Base-by-base conservation (phyloP, 345 rosid species). In the Noccaea bulbosa region DNA sequence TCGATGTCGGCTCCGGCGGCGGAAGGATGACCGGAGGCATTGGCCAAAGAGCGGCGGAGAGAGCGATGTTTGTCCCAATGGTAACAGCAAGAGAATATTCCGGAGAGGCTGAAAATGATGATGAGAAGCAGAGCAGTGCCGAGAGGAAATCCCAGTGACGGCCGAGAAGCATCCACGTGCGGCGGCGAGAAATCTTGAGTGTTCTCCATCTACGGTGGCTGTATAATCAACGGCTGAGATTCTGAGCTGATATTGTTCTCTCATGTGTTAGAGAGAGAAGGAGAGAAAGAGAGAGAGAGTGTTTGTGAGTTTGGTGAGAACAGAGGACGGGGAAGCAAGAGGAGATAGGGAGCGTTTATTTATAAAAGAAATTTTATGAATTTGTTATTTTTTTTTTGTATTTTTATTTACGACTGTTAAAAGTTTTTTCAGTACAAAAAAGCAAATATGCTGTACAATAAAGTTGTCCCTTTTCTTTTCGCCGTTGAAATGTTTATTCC, bases 31-130 rank as follows among this genome's bases (percentile, higher is more conserved):
- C 30, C 80, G n/a, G 77, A 22, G 45, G 77, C 72, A 10, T 74
- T 70, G 60, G 86, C 59, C 53, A 77, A 72, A 51, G 90, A 80
- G 3, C 85, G 87, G 54, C 97, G 98, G 81, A 91, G 82, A 37
- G 97, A 88, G 15, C 91, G 80, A 80, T 88, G 81, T 82, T 91
- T 93, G 54, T 93, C 98, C 98, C 97, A 88, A 75, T 93, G 98
- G 83, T 93, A 93, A 75, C 98, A 93, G 69, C 98, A 93, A 62
- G 98, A 93, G 88, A 93, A 88, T 70, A 93, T 85, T 37, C 97
- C 97, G 59, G 97, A 88, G 77, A 93, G 81, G 81, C 86, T 84
- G 90, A 93, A 93, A 30, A 91, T 82, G 84, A 87, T 60, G 52
- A 93, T 79, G 51, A 93, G 79, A 65, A 93, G 94, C 44, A 93